A percentile compares a stretch with the other conserved stretches of the same genome.
These are phyloP conservation scores for Aspergillus awamori DNA, from an alignment of 2,329 filamentous ascomycete species.

Conservation along the genomic window DNA sequence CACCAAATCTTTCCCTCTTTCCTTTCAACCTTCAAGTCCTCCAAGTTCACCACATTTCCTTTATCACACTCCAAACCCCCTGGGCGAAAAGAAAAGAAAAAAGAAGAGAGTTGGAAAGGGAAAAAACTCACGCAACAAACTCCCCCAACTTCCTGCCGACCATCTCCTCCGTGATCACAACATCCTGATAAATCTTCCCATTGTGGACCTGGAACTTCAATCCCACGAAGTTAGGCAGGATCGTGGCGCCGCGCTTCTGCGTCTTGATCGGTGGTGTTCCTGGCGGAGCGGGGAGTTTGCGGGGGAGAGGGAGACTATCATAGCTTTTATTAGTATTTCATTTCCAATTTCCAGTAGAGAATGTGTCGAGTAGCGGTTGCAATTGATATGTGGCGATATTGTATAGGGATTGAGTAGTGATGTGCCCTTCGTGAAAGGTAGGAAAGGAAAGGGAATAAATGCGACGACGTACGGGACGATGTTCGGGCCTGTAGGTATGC, in stretches of 20 bases:
- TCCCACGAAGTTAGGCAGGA: constrained; percentile 89
- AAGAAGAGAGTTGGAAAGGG: background rate
- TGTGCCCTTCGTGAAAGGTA: background rate
- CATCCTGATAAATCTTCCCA: constrained; percentile 81
- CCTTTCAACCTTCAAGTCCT: background rate
- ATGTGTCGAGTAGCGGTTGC: too few species aligned
- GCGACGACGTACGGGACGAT: constrained; percentile 65
- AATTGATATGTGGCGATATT: too few species aligned
- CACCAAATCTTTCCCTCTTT: background rate
- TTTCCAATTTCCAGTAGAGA: background rate
- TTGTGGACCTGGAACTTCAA: constrained; percentile 90
- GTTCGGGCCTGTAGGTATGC: constrained; percentile 59
- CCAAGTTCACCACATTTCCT: background rate
- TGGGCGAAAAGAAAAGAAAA: background rate
- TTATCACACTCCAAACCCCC: background rate
- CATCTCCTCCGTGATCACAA: constrained; percentile 91
- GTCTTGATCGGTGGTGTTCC: constrained; percentile 75
- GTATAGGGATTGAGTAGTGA: background rate
- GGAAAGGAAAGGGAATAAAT: background rate
- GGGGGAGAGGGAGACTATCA: constrained; percentile 44
- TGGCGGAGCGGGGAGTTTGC: constrained; percentile 57
- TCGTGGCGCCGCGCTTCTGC: constrained; percentile 83
- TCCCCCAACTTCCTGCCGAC: constrained; percentile 93
- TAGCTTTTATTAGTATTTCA: constrained; percentile 3
- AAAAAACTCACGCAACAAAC: constrained; percentile 74